A percentile compares a stretch with the other conserved stretches of the same genome.
Conservation (phyloP, 2,329 filamentous ascomycete species). For the Coniochaeta hoffmannii region DNA sequence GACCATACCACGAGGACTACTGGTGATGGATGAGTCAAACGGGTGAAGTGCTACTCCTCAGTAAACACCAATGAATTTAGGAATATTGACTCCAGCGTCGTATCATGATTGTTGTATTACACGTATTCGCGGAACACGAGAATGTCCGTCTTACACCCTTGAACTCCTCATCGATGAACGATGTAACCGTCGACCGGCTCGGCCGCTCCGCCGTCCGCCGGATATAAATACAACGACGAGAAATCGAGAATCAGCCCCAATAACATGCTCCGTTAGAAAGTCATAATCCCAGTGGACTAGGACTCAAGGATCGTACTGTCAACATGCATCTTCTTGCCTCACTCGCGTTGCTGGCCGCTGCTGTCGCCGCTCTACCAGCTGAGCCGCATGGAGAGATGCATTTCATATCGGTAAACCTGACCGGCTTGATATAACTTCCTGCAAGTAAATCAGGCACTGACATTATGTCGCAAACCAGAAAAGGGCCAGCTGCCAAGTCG, state of each 20-base stretch:
- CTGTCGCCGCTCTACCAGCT: not conserved
- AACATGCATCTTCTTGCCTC: not conserved
- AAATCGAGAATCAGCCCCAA: not conserved
- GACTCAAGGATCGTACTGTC: not conserved
- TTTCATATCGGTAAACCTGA: not conserved
- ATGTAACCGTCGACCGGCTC: not conserved
- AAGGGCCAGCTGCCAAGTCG: not conserved
- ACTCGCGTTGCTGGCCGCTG: not conserved
- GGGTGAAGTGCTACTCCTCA: too few species aligned
- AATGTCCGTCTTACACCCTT: not conserved
- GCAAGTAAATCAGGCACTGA: too few species aligned
- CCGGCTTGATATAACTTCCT: not conserved
- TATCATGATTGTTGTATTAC: too few species aligned
- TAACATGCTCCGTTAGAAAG: not conserved
- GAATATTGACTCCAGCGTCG: too few species aligned
- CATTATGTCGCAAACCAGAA: not conserved
- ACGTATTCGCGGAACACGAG: not conserved
- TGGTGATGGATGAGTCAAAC: too few species aligned
- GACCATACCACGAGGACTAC: too few species aligned
- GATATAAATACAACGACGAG: not conserved
- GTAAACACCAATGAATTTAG: too few species aligned
- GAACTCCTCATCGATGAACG: not conserved
- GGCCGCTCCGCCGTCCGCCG: not conserved
- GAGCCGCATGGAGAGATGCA: not conserved
- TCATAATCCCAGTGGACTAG: not conserved